Base-by-base conservation (phyloP, 2,329 filamentous ascomycete genomes). In the Cryphonectria parasitica region DNA sequence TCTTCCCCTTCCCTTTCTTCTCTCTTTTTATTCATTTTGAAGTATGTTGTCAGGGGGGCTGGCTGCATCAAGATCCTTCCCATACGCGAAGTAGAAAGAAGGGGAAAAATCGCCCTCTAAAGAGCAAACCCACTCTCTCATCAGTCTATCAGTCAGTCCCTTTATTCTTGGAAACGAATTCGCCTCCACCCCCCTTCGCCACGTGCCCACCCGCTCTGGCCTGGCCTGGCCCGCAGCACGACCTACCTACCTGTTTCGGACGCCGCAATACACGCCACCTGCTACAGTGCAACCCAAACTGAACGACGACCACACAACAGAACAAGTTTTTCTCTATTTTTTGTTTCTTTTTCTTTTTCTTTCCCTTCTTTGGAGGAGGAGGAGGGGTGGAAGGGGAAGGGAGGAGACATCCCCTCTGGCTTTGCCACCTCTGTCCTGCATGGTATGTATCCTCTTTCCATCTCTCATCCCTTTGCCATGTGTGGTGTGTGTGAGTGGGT, bases 231-330 rank as follows among this genome's bases (percentile, higher is more conserved):
- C 54, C 25, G 28, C 28, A 58, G 25, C 28, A 34, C 22, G 54
- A 58, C 54, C 28, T 58, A 56, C 52, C 22, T 56, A 58, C 15
- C 54, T 58, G 28, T 58, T 58, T 31, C 25, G 54, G 54, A 31
- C 25, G 15, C 25, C 6, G 25, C 28, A 31, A 19, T 31, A 17
- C 22, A 49, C 45, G 54, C 54, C 54, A 58, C 25, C 22, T 58
- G 54, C 54, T 58, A 31, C 28, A 49, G 25, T 58, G 28, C 31
- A 34, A 58, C 28, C 54, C 54, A 58, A 58, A 11, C 28, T 15
- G 54, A 49, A 49, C 25, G 54, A 31, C 4, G 28, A 58, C 34
- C 54, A 58, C 54, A 31, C 4, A 25, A 10, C 22, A 13, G 22
- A 25, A 43, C 15, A 17, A 4, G 41, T 15, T 43, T 43, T 43